These are phyloP conservation scores for Paracoccidioides brasiliensis DNA, from an alignment of 2,329 filamentous ascomycete species.

Conservation along the genomic window DNA sequence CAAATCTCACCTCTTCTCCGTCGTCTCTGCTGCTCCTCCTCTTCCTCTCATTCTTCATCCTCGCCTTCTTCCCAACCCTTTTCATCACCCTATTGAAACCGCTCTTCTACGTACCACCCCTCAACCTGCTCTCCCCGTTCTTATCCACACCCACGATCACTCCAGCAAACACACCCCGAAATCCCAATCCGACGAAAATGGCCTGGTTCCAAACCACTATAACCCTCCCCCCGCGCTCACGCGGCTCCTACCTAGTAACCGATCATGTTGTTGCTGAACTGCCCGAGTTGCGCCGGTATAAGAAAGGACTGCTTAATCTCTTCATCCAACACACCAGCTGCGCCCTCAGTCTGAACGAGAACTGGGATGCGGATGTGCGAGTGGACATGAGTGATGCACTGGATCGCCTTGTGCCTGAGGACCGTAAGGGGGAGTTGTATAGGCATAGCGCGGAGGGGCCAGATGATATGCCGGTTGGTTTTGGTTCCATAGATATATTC, in stretches of 20 bases:
- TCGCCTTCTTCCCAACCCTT: constrained; percentile 36
- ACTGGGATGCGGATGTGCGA: constrained; percentile 74
- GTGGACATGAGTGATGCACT: constrained; percentile 88
- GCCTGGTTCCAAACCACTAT: constrained; percentile 74
- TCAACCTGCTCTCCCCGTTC: constrained; percentile 25
- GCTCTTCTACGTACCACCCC: constrained; percentile 11
- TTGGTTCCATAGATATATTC: constrained; percentile 3
- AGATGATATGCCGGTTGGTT: constrained; percentile 81
- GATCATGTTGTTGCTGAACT: constrained; percentile 56
- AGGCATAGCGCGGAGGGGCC: constrained; percentile 72
- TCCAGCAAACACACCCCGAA: constrained; percentile 9
- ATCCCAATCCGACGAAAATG: not conserved
- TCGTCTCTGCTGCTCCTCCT: constrained; percentile 18
- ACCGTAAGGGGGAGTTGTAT: constrained; percentile 64
- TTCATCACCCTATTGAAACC: constrained; percentile 23
- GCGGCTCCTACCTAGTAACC: constrained; percentile 84
- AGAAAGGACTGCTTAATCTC: constrained; percentile 72
- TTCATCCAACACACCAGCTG: constrained; percentile 95
- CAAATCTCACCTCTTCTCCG: not conserved
- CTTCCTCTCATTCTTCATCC: constrained; percentile 36
- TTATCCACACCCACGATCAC: constrained; percentile 20
- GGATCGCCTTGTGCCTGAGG: constrained; percentile 77
- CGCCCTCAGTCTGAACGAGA: constrained; percentile 85
- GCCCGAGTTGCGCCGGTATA: constrained; percentile 71
- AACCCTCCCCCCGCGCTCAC: constrained; percentile 58